Evolutionary conservation across 108 stramenopile species (phyloP).

Genomic region (Discostella pseudostelligera): DNA sequence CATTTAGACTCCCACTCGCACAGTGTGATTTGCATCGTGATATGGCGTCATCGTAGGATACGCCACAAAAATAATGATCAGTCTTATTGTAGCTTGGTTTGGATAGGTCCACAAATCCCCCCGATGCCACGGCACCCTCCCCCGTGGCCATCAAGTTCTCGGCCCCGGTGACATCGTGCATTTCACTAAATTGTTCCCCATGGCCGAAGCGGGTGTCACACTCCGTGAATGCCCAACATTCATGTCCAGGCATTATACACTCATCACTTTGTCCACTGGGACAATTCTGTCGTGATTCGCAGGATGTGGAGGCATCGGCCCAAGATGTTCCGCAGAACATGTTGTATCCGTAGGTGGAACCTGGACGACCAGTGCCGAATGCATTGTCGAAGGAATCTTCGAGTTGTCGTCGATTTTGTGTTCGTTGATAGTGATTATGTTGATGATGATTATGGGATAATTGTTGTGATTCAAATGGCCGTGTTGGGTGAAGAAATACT

Average conservation of each 20-base stretch:
- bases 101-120: constrained; percentile 41
- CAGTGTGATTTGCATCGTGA: constrained; percentile 31
- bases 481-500: background rate
- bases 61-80: constrained; percentile 49
- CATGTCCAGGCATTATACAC: constrained; percentile 42
- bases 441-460: background rate
- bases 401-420: constrained; percentile 13
- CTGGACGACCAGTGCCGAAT: constrained; percentile 12
- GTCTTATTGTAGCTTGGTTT: constrained; percentile 37
- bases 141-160: constrained; percentile 34
- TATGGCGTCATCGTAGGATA: constrained; percentile 36
- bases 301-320: constrained; percentile 46
- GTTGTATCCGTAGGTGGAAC: constrained; percentile 37
- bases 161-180: constrained; percentile 27
- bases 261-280: constrained; percentile 40
- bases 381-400: constrained; percentile 36
- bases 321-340: constrained; percentile 45
- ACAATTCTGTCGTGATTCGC: constrained; percentile 34
- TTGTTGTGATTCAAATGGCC: background rate
- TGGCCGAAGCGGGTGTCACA: constrained; percentile 41
- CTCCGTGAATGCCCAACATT: constrained; percentile 51
- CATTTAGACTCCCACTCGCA: constrained; percentile 43
- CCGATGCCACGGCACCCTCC: constrained; percentile 26
- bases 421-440: background rate
- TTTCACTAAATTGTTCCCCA: constrained; percentile 37